A percentile compares a stretch with the other conserved stretches of the same genome.
Evolutionary conservation across 305 asterid species (phyloP).

Genomic region (Fraxinus angustifolia): DNA sequence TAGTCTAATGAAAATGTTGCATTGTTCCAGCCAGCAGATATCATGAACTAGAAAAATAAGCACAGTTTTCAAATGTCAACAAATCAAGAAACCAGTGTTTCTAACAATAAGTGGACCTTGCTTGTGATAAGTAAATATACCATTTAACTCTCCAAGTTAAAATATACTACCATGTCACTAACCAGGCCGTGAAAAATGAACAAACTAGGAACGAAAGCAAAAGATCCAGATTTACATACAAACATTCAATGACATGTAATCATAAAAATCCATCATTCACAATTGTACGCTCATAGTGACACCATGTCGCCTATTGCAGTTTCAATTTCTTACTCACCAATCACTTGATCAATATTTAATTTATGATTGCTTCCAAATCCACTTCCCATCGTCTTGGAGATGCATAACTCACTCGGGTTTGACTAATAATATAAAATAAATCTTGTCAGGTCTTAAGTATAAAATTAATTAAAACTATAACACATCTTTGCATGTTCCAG

Average conservation of each 20-base stretch:
- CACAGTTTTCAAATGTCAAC: not conserved
- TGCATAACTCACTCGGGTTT: conserved; percentile 37
- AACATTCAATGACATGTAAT: not conserved
- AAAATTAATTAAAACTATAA: not conserved
- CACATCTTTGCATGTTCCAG: conserved; percentile 39
- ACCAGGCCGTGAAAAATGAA: not conserved
- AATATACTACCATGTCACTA: not conserved
- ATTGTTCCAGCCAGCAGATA: not conserved
- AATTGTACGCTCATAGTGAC: not conserved
- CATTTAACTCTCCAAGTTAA: conserved; percentile 11
- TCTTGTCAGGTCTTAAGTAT: not conserved
- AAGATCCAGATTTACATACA: not conserved
- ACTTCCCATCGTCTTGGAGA: conserved; percentile 24
- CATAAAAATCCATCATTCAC: not conserved
- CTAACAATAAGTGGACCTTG: not conserved
- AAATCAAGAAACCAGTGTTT: not conserved
- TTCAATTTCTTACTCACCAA: not conserved
- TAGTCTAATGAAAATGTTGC: not conserved
- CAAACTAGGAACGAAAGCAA: not conserved
- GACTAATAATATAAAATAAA: conserved; percentile 23
- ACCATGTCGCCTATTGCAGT: not conserved
- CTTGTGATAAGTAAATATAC: not conserved
- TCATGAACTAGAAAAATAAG: not conserved
- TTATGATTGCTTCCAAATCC: conserved; percentile 21
- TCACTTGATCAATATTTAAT: not conserved